Evolutionary conservation across 2,329 filamentous ascomycete species (phyloP).

Genomic region (Monosporascus ibericus): DNA sequence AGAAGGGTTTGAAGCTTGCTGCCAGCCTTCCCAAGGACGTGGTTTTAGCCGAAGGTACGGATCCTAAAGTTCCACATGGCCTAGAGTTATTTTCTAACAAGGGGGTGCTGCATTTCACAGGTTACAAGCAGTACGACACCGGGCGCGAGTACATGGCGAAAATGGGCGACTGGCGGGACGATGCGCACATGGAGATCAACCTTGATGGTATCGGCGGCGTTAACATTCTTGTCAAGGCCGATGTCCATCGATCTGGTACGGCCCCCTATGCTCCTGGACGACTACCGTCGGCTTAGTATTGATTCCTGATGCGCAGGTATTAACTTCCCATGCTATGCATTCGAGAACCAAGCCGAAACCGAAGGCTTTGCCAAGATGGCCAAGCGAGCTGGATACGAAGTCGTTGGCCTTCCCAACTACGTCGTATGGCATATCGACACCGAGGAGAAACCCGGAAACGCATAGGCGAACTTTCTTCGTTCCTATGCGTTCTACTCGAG

Average conservation of each 20-base stretch:
- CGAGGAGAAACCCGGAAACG: slow-evolving; percentile 84
- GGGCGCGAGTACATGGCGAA: slow-evolving; percentile 82
- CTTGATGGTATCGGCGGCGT: slow-evolving; percentile 96
- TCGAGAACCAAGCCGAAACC: slow-evolving; percentile 98
- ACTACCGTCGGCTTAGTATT: slow-evolving; percentile 11
- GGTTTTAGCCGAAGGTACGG: slow-evolving; percentile 79
- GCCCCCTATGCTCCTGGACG: slow-evolving; percentile 3
- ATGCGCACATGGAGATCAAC: slow-evolving; percentile 87
- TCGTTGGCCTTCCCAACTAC: slow-evolving; percentile 91
- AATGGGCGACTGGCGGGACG: slow-evolving; percentile 87
- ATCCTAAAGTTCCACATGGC: background rate
- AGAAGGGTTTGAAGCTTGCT: slow-evolving; percentile 72
- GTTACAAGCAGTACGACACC: slow-evolving; percentile 90
- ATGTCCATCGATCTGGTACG: slow-evolving; percentile 89
- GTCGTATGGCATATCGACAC: slow-evolving; percentile 99
- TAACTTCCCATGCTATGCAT: slow-evolving; percentile 94
- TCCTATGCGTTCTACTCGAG: slow-evolving; percentile 1
- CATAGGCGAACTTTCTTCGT: slow-evolving; percentile 26
- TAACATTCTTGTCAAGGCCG: slow-evolving; percentile 94
- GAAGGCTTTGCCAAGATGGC: slow-evolving; percentile 99
- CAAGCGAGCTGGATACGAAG: slow-evolving; percentile 87
- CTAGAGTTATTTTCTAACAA: slow-evolving; percentile 8
- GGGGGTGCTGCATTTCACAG: slow-evolving; percentile 32
- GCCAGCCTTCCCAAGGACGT: slow-evolving; percentile 69
- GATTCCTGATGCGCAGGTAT: slow-evolving; percentile 55